Conservation (phyloP, 306 rosid genomes). For the Astragalus membranaceus region DNA sequence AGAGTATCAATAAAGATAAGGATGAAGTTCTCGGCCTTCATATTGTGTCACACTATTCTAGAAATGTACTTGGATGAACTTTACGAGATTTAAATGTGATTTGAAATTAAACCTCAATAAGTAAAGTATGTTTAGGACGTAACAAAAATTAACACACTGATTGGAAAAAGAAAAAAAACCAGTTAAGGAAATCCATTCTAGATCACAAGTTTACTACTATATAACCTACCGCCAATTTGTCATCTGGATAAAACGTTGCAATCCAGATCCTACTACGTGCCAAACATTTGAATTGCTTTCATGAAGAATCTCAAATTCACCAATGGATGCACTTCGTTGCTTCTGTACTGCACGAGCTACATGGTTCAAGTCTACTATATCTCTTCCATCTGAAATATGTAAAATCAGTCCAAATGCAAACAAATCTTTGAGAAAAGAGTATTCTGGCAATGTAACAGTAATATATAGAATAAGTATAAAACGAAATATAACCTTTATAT, state of each 20-base stretch:
- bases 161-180: background rate
- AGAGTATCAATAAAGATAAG: conserved; percentile 10
- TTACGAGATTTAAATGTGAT: conserved; percentile 11
- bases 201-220: background rate
- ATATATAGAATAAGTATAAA: conserved; percentile 6
- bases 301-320: conserved; percentile 72
- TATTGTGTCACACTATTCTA: background rate
- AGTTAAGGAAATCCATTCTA: background rate
- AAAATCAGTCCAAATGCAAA: conserved; percentile 22
- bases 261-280: conserved; percentile 81
- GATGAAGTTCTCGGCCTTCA: conserved; percentile 6
- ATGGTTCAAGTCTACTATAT: conserved; percentile 46
- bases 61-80: background rate
- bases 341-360: conserved; percentile 65
- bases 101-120: background rate
- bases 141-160: background rate
- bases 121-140: conserved; percentile 9
- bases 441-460: background rate
- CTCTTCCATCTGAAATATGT: conserved; percentile 42
- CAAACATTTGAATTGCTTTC: conserved; percentile 54
- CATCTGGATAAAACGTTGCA: conserved; percentile 95
- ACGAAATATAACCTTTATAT: conserved; percentile 40
- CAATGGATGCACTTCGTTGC: conserved; percentile 68
- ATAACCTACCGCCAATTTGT: conserved; percentile 85
- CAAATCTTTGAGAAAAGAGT: background rate